These are phyloP conservation scores for Nicotiana noctiflora DNA, from an alignment of 257 asterid species.

Conservation along the genomic window DNA sequence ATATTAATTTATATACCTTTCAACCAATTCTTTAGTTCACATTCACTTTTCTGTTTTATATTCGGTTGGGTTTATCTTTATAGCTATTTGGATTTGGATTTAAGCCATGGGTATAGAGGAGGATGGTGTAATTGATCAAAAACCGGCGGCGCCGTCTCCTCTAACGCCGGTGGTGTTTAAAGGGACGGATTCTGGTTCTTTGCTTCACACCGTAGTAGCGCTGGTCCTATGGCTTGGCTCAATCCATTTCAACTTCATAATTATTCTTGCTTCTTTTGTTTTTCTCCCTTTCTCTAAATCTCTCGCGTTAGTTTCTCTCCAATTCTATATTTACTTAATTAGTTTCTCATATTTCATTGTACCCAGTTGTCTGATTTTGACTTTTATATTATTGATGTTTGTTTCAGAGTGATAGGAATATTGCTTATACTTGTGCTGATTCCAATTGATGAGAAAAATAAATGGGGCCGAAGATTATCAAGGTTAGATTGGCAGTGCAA, in stretches of 20 bases:
- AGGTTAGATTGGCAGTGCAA: constrained; percentile 30
- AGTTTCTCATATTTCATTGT: neutral
- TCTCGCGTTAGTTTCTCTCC: constrained; percentile 40
- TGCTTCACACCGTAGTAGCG: constrained; percentile 36
- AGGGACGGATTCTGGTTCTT: constrained; percentile 41
- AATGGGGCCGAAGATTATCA: constrained; percentile 53
- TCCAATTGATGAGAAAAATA: constrained; percentile 69
- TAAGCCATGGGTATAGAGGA: constrained; percentile 12
- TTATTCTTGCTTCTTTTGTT: constrained; percentile 46
- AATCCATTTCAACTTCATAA: constrained; percentile 42
- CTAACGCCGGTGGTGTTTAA: constrained; percentile 53
- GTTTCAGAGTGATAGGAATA: constrained; percentile 60
- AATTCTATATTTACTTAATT: neutral
- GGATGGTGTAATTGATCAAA: constrained; percentile 21
- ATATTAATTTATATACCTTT: neutral
- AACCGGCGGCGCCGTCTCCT: constrained; percentile 14
- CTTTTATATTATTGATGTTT: neutral
- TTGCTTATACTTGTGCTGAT: constrained; percentile 49
- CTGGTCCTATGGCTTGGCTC: constrained; percentile 65
- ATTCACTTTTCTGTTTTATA: neutral
- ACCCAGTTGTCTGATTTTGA: neutral
- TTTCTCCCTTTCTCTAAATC: constrained; percentile 61
- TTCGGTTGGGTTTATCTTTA: neutral
- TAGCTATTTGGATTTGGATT: neutral
- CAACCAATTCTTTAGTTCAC: neutral